Percentiles rank a stretch among this genome's conserved stretches.
Conservation (phyloP, 2,329 filamentous ascomycete genomes). For the Cordyceps javanica region DNA sequence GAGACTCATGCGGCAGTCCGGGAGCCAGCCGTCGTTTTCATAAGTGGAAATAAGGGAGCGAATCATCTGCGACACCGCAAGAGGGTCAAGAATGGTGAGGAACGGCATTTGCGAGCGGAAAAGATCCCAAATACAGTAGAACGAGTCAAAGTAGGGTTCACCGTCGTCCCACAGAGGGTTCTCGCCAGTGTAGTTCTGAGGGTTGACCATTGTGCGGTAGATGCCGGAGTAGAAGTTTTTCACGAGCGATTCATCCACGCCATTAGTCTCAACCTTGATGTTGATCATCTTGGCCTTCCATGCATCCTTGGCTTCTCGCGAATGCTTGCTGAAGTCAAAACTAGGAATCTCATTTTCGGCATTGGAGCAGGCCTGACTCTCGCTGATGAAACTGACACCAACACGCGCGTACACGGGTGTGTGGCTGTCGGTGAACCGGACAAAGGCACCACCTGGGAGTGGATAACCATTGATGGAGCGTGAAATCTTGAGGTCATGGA, state of each 20-base stretch:
- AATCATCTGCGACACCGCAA: constrained; percentile 59
- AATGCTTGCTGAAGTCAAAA: constrained; percentile 54
- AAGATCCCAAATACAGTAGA: constrained; percentile 71
- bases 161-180: constrained; percentile 60
- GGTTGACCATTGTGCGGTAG: constrained; percentile 67
- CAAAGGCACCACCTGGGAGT: constrained; percentile 57
- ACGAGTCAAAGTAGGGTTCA: constrained; percentile 70
- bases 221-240: constrained; percentile 65
- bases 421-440: constrained; percentile 47
- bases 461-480: constrained; percentile 47
- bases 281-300: constrained; percentile 59
- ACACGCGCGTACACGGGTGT: constrained; percentile 57
- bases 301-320: constrained; percentile 43
- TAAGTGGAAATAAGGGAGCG: constrained; percentile 68
- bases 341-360: constrained; percentile 63
- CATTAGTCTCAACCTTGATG: constrained; percentile 46
- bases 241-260: constrained; percentile 48
- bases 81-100: constrained; percentile 61
- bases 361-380: constrained; percentile 59
- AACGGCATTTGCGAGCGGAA: constrained; percentile 65
- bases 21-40: constrained; percentile 61
- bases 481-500: constrained; percentile 42
- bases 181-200: constrained; percentile 69
- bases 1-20: constrained; percentile 71
- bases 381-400: constrained; percentile 64